Evolutionary conservation across 2,329 filamentous ascomycete species (phyloP), one percentile per base, ranked within the genome.

Genomic region (Paraconiothyrium brasiliense): DNA sequence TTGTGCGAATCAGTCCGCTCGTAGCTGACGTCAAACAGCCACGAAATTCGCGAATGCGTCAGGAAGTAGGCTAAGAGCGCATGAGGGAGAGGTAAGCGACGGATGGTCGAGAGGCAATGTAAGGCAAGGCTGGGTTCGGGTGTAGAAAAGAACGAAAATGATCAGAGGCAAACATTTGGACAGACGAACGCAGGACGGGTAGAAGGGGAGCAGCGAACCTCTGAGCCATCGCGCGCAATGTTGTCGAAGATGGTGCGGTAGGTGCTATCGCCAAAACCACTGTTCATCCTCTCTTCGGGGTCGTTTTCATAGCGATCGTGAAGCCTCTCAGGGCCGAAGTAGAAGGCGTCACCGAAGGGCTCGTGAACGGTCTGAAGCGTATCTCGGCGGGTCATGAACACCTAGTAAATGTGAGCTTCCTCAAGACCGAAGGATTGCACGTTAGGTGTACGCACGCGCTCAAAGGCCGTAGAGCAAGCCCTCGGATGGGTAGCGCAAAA

Each of bases 391-490:
- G 94, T 97, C 94, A 98, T 97, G 80, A 99, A 98, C 67, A 98
- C 94, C 76, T 78, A 56, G 13, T 62, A 30, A 43, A 50, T 48
- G 66, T 64, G 30, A 68, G 61, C 47, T 55, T 57, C 27, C 60
- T 61, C 44, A 44, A 51, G 13, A 44, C 41, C 51, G 35, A 49
- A 34, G 5, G 32, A 32, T 57, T 44, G 41, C 24, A 64, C 48
- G 48, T 43, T 14, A 54, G 59, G 35, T 46, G 35, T 20, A 65
- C 85, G 75, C 84, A 96, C 94, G 80, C 94, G 86, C 84, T 99
- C 95, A 82, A 98, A 99, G 34, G 95, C 95, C 52, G 95, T 98
- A 60, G 94, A 97, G 84, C 94, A 97, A 67, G 94, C 93, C 80
- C 95, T 87, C 39, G 95, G 95, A 81, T 98, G 94, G 72, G 95